Evolutionary conservation across 495 filamentous ascomycete genomes (phyloP).

Genomic region (Penicillium macrosclerotiorum): DNA sequence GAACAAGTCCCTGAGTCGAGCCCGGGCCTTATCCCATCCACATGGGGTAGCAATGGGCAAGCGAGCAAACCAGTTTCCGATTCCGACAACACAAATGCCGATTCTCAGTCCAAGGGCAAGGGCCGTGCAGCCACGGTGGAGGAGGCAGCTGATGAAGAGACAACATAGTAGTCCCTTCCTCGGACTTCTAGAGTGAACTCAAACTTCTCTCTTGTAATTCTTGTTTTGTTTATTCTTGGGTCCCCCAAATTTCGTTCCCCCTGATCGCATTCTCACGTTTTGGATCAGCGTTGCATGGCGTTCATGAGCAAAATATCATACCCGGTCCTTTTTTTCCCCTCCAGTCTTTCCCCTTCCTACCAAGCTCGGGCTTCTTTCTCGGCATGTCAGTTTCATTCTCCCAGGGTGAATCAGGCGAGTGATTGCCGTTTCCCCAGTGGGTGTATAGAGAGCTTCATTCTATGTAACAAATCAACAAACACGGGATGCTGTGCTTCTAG

Average conservation of each 20-base stretch:
- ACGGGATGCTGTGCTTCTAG: neutral
- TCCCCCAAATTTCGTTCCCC: neutral
- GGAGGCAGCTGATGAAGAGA: slow-evolving; percentile 44
- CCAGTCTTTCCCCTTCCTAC: neutral
- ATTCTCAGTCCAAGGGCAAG: slow-evolving; percentile 42
- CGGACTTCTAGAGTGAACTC: slow-evolving; percentile 12
- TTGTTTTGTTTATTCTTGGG: slow-evolving; percentile 4
- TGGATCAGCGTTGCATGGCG: slow-evolving; percentile 30
- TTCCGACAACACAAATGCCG: neutral
- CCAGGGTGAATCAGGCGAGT: neutral
- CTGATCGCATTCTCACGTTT: slow-evolving; percentile 7
- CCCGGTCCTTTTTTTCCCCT: slow-evolving; percentile 19
- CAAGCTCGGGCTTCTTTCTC: neutral
- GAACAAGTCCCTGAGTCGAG: slow-evolving; percentile 19
- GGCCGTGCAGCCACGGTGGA: slow-evolving; percentile 48
- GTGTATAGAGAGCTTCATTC: neutral
- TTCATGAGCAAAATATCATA: slow-evolving; percentile 35
- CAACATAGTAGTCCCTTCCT: no score
- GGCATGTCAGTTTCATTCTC: neutral
- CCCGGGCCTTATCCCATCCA: slow-evolving; percentile 10
- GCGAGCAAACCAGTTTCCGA: neutral
- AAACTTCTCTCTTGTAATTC: slow-evolving; percentile 8
- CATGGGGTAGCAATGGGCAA: slow-evolving; percentile 14
- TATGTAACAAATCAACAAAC: neutral
- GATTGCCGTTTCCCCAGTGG: neutral